Evolutionary conservation across 768 basidiomycete genomes (phyloP).

Genomic region (Trametopsis cervina): DNA sequence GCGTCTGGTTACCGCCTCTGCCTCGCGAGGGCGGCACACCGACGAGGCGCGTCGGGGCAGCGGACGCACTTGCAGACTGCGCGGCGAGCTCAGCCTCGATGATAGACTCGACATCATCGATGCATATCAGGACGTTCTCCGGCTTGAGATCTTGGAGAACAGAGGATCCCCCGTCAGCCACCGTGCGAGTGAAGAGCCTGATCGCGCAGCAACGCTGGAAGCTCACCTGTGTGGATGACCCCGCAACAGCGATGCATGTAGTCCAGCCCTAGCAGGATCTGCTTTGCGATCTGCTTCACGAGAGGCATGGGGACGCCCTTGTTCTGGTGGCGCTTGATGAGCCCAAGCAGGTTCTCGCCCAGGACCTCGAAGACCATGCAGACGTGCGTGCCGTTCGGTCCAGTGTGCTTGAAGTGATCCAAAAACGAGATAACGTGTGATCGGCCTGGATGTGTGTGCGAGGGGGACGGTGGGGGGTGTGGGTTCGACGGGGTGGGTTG

Average conservation of each 20-base stretch:
- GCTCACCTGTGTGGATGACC: constrained; percentile 84
- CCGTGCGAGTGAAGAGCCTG: neutral
- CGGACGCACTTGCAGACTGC: constrained; percentile 38
- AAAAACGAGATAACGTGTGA: constrained; percentile 96
- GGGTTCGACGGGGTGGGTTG: constrained; percentile 42
- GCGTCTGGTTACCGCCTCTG: constrained; percentile 94
- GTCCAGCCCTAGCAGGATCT: constrained; percentile 89
- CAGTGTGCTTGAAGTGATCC: constrained; percentile 95
- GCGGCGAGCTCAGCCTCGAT: constrained; percentile 74
- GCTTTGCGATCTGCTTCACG: constrained; percentile 95
- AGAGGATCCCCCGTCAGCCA: neutral
- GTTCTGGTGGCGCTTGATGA: constrained; percentile 98
- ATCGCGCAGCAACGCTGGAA: neutral
- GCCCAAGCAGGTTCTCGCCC: constrained; percentile 90
- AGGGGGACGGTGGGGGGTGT: constrained; percentile 44
- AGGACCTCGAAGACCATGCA: constrained; percentile 99
- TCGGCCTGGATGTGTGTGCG: constrained; percentile 77
- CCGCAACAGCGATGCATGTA: constrained; percentile 98
- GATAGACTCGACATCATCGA: constrained; percentile 93
- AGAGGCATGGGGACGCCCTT: constrained; percentile 92
- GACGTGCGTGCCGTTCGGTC: constrained; percentile 94
- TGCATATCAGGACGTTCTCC: constrained; percentile 94
- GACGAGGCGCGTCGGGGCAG: constrained; percentile 57
- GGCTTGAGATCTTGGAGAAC: constrained; percentile 87
- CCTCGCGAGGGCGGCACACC: constrained; percentile 93